phyloP scores from a whole-genome alignment of 495 filamentous ascomycete species.

The Penicillium cinerascens region DNA sequence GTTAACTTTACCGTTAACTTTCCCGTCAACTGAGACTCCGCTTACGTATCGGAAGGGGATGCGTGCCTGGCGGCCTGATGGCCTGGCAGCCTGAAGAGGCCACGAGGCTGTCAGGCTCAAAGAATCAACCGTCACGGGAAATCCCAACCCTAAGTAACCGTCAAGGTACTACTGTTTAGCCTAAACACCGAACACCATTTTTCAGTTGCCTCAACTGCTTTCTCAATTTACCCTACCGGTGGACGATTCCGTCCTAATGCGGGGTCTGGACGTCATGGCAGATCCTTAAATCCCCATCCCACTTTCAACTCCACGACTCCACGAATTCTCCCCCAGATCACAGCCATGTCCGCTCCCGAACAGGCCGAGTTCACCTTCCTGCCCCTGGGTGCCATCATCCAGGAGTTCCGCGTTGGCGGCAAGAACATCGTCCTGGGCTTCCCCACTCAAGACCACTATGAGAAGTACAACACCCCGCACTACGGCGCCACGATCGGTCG shows the following conservation, averaged over 20 bases:
- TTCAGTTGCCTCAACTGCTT: not conserved
- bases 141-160: not conserved
- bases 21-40: not conserved
- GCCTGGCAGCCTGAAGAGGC: not conserved
- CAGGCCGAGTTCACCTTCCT: conserved; percentile 60
- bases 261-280: conserved; percentile 27
- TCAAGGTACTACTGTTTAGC: conserved; percentile 2
- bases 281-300: conserved; percentile 2
- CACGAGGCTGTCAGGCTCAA: not conserved
- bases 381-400: conserved; percentile 82
- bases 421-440: conserved; percentile 87
- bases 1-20: too few relatives aligned
- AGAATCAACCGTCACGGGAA: not conserved
- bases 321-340: not conserved
- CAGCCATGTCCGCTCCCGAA: conserved; percentile 22
- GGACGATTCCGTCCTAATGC: conserved; percentile 19
- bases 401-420: conserved; percentile 71
- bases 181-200: conserved; percentile 2
- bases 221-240: conserved; percentile 4
- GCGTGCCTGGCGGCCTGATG: not conserved
- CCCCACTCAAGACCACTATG: conserved; percentile 68
- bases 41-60: not conserved
- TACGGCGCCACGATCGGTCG: conserved; percentile 95
- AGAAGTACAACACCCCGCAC: conserved; percentile 66
- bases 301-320: not conserved